Evolutionary conservation across 78 protist genomes (phyloP), one percentile per base, ranked within the genome.

Genomic region (Ministeria vibrans): DNA sequence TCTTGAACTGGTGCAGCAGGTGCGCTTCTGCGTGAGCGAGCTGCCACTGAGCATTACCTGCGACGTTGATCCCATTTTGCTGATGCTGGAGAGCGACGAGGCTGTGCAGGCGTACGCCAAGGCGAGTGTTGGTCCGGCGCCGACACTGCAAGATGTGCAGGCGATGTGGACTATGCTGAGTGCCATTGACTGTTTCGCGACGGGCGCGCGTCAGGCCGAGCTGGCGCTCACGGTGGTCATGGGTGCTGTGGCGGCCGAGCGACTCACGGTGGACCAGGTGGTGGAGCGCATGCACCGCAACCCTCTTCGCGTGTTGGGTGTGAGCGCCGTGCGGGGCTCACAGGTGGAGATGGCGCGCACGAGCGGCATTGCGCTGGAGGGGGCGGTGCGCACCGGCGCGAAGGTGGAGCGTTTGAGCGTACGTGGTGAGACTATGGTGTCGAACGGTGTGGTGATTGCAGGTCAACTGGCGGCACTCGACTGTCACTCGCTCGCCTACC

Each of bases 111-210:
- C 83, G 25, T 80, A 78, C 44, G 82, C 79, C 23, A 39, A 84
- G 27, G 88, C 87, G 42, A 80, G 62, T 39, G 9, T 49, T 49
- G 55, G 55, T 15, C 41, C 71, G 43, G 78, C 84, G 39, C 87
- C 89, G 34, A 82, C 88, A 27, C 49, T 46, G 49, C 79, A 62
- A 64, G 94, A 87, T 70, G 5, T 39, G 62, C 59, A 84, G 28
- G 82, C 86, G 1, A 86, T 91, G 49, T 91, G 94, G 94, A 90
- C 82, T 23, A 82, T 81, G 71, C 82, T 90, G 30, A 84, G 79
- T 46, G 78, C 80, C 69, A 87, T 90, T 73, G 94, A 90, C 78
- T 77, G 80, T 83, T 87, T 90, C 71, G 61, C 46, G 64, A 66
- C 42, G 63, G 38, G 43, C 68, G 32, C 39, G 46, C 34, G 25